Conservation (phyloP, 306 rosid species). For the Alnus rubra region DNA sequence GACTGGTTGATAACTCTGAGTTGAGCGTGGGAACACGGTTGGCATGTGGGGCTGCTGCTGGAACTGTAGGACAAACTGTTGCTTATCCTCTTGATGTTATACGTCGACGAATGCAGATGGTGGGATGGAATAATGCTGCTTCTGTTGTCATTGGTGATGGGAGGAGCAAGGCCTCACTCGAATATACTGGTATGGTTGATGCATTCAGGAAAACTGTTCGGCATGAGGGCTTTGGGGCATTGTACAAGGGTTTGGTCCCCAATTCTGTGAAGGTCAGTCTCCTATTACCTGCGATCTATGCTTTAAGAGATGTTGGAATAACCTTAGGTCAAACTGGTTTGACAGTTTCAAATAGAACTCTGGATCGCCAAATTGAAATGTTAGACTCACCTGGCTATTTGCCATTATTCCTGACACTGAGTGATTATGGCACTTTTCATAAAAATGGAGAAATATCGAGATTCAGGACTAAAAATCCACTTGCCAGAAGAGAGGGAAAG, state of each 20-base stretch:
- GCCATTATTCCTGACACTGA: not conserved
- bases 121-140: slow-evolving; percentile 94
- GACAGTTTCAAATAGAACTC: not conserved
- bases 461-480: not conserved
- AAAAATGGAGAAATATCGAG: not conserved
- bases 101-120: slow-evolving; percentile 99
- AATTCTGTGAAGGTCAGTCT: slow-evolving; percentile 89
- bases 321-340: slow-evolving; percentile 3
- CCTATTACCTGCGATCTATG: slow-evolving; percentile 18
- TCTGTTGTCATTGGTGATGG: slow-evolving; percentile 88
- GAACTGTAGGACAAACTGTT: slow-evolving; percentile 93
- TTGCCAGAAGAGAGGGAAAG: not conserved
- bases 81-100: slow-evolving; percentile 99
- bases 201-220: slow-evolving; percentile 95
- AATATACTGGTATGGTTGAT: slow-evolving; percentile 91
- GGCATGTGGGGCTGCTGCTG: slow-evolving; percentile 99
- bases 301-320: slow-evolving; percentile 3
- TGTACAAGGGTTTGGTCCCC: slow-evolving; percentile 98
- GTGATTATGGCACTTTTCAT: not conserved
- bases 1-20: slow-evolving; percentile 71
- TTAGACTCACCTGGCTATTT: not conserved
- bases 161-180: slow-evolving; percentile 67
- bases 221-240: slow-evolving; percentile 90
- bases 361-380: not conserved
- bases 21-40: slow-evolving; percentile 82